Evolutionary conservation across 140 eudicot species (phyloP), one percentile per base, ranked within the genome.

Genomic region (Anethum foeniculum): DNA sequence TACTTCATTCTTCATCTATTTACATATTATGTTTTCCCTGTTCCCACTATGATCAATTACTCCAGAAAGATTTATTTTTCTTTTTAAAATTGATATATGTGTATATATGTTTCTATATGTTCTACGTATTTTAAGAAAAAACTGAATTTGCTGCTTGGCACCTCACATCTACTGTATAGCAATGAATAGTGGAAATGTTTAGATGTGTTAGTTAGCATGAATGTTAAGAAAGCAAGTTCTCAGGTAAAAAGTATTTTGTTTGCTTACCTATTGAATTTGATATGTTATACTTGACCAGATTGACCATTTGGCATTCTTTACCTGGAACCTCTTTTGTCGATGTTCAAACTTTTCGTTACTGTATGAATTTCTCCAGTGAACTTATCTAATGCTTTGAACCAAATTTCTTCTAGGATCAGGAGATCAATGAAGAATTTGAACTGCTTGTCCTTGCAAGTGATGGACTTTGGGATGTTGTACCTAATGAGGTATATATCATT

Each of bases 401-500:
- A 36, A 16, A 10, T 11, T 78, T 75, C 71, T 68, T 76, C 69
- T 91, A 91, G 98, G 98, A 93, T 56, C 88, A 77, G 85, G 94
- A 82, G 84, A 90, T 93, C n/a, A 90, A 89, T 78, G 89, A 88
- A 80, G 90, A 89, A 44, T 85, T 89, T 49, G 98, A 93, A 75
- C 69, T 91, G 83, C 94, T 93, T 25, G 91, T 93, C 83, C 96
- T 93, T 79, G 98, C 98, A 23, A 93, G 94, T 86, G 98, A 93
- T 72, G 98, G 98, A 56, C 91, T 93, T 6, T 93, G 98, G 98
- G 98, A 93, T 65, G 98, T 93, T 77, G 94, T 93, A 52, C 86
- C 96, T 38, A 93, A 93, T 67, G 98, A 90, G 96, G 97, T 90
- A 85, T 16, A n/a, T 82, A 25, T 25, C 18, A 3, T 60, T 69